Conservation (phyloP, 148 eudicot genomes). For the Agrostemma githago region DNA sequence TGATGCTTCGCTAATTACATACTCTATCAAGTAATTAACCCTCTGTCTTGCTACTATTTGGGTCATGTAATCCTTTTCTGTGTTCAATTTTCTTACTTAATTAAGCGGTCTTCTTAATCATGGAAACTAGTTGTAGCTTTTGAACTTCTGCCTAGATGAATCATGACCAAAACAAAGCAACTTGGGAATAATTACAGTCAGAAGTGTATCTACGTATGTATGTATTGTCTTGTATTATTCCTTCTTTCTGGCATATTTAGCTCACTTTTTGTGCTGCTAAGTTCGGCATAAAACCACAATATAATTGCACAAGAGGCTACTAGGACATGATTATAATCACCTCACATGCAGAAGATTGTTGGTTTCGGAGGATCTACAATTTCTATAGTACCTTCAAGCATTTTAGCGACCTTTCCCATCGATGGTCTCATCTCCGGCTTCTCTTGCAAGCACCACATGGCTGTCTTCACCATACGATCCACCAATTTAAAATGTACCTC, state of each 20-base stretch:
- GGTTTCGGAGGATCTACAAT: constrained; percentile 79
- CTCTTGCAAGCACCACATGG: constrained; percentile 93
- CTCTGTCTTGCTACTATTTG: too few species aligned
- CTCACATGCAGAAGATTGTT: constrained; percentile 47
- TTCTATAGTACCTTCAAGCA: constrained; percentile 87
- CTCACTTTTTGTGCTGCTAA: not conserved
- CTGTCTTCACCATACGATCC: constrained; percentile 81
- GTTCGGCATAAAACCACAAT: not conserved
- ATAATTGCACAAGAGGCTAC: not conserved
- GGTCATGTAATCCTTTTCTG: too few species aligned
- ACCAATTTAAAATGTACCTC: constrained; percentile 52
- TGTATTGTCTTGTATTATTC: not conserved
- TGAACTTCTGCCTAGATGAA: too few species aligned
- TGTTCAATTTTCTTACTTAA: too few species aligned
- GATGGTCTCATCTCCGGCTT: constrained; percentile 75
- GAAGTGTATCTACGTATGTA: too few species aligned
- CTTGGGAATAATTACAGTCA: too few species aligned
- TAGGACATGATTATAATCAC: constrained; percentile 1
- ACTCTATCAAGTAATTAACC: too few species aligned
- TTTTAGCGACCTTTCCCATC: constrained; percentile 92
- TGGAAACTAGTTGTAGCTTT: too few species aligned
- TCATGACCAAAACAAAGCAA: too few species aligned
- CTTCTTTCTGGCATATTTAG: not conserved
- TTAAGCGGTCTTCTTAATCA: too few species aligned
- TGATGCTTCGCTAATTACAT: too few species aligned